Evolutionary conservation across 1,284 basidiomycete species (phyloP), one percentile per base, ranked within the genome.

Genomic region (Marasmius sp.): DNA sequence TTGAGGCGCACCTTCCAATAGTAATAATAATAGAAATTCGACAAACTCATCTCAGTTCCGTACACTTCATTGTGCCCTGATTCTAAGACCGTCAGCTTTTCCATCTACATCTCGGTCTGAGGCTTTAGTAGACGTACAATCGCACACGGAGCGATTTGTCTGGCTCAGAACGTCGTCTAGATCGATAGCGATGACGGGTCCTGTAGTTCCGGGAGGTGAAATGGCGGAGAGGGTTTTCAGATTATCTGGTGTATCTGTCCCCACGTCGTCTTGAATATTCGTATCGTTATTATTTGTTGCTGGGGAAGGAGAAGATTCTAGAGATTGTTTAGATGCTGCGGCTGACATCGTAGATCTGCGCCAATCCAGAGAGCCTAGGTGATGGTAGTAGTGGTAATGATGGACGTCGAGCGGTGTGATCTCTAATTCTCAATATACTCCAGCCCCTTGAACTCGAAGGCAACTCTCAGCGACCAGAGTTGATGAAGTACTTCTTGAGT

Each of bases 81-180:
- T 37, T 41, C 11, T 59, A 57, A 61, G n/a, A 36, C 27, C 57
- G 51, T 45, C 22, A 37, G 18, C 2, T 45, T 10, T 22, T n/a
- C 27, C 7, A 33, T 20, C 48, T 20, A 18, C 47, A 50, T 16
- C 39, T n/a, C 52, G 14, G 39, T 34, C 45, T 47, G 27, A 37
- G 43, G 38, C 16, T 18, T 11, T 47, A 41, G 36, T 10, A 59
- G 11, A 75, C 85, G 72, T 73, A 92, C 91, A 93, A 52, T 85
- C 74, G 5, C 86, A 84, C 11, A 92, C 83, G 14, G 78, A 78
- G 54, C 74, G 68, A 72, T 93, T 94, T 3, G 91, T 93, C 69
- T 85, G 77, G 65, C 86, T 81, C 57, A 93, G 74, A 5, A 93
- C 91, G 77, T 93, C 91, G 67, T 93, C 91, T 63, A 92, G 74